A percentile compares a stretch with the other conserved stretches of the same genome.
Conservation (phyloP, 148 eudicot genomes). For the Persicaria tinctoria region DNA sequence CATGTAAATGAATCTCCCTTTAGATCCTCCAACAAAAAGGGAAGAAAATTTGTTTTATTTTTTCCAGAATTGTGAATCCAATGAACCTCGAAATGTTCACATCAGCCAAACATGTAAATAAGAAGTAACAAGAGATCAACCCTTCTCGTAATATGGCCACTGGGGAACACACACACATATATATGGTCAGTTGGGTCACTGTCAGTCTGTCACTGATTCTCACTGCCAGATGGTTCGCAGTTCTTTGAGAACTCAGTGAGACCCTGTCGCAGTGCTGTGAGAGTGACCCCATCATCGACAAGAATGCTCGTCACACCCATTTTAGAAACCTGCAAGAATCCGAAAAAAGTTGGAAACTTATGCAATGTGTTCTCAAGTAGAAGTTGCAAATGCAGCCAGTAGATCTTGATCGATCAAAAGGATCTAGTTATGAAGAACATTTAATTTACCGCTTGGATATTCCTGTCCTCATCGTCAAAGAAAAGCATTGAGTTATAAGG, state of each 20-base stretch:
- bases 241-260: constrained; percentile 47
- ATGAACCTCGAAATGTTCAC: background rate
- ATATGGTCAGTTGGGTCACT: background rate
- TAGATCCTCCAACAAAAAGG: too few species aligned
- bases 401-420: background rate
- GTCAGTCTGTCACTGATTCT: background rate
- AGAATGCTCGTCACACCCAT: constrained; percentile 79
- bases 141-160: background rate
- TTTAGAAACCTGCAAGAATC: constrained; percentile 38
- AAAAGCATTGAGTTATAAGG: constrained; percentile 88
- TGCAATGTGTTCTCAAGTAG: background rate
- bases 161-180: background rate
- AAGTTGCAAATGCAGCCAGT: background rate
- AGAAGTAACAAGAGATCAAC: background rate
- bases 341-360: background rate
- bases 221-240: constrained; percentile 30
- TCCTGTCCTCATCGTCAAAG: constrained; percentile 90
- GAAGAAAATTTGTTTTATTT: too few species aligned
- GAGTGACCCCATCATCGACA: constrained; percentile 58
- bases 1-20: too few species aligned
- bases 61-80: background rate
- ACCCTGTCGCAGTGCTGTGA: constrained; percentile 60
- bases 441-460: constrained; percentile 55
- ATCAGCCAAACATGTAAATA: background rate
- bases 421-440: background rate